Conservation (phyloP, 129 eudicot species). For the Chrysanthemum seticuspe region DNA sequence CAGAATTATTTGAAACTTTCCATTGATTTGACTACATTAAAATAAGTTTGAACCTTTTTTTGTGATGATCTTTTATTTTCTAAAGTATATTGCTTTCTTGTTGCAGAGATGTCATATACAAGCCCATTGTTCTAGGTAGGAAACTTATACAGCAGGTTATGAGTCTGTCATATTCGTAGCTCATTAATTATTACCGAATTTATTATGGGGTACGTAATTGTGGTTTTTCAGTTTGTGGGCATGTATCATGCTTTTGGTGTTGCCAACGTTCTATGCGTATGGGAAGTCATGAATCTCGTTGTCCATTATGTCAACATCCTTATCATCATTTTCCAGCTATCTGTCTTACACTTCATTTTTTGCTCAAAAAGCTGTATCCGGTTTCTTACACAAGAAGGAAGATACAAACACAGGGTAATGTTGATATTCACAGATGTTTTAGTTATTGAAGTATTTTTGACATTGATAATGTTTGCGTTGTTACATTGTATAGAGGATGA, state of each 20-base stretch:
- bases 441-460: slow-evolving; percentile 6
- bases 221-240: slow-evolving; percentile 65
- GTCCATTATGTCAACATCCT: slow-evolving; percentile 67
- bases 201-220: neutral
- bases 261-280: slow-evolving; percentile 57
- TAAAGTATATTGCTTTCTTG: slow-evolving; percentile 26
- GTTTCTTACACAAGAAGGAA: slow-evolving; percentile 56
- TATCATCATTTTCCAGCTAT: slow-evolving; percentile 78
- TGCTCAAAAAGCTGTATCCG: slow-evolving; percentile 69
- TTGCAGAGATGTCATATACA: slow-evolving; percentile 77
- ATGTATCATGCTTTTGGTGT: slow-evolving; percentile 83
- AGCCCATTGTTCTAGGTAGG: slow-evolving; percentile 76
- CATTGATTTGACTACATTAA: neutral
- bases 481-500: slow-evolving; percentile 52
- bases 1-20: too few relatives aligned
- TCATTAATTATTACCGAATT: slow-evolving; percentile 4
- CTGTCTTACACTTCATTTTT: slow-evolving; percentile 63
- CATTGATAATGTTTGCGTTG: slow-evolving; percentile 7
- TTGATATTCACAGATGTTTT: neutral
- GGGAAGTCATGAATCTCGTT: slow-evolving; percentile 44
- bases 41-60: neutral
- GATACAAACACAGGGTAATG: slow-evolving; percentile 48
- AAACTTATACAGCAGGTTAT: neutral
- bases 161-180: neutral
- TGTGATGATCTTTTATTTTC: slow-evolving; percentile 4